Evolutionary conservation across 208 protist genomes (phyloP).

Genomic region (Leptomonas seymouri): DNA sequence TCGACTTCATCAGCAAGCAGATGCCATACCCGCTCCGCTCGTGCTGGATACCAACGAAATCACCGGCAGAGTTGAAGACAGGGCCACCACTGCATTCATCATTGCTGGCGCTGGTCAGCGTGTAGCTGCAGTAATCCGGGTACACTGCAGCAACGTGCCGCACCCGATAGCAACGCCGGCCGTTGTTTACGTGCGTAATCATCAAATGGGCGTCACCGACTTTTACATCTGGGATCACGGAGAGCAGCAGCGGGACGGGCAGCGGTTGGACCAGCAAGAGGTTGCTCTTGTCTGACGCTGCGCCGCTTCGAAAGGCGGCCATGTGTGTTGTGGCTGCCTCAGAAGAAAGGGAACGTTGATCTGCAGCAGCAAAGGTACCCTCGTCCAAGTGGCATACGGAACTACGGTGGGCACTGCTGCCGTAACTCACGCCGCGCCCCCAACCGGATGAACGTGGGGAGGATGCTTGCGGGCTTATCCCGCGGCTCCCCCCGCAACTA

Average conservation of each 20-base stretch:
- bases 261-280: constrained; percentile 69
- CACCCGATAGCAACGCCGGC: constrained; percentile 61
- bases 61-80: constrained; percentile 78
- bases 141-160: constrained; percentile 57
- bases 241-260: constrained; percentile 77
- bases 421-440: constrained; percentile 5
- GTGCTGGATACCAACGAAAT: constrained; percentile 89
- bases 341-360: neutral
- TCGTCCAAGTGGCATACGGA: too few relatives aligned
- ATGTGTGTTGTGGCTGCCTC: neutral
- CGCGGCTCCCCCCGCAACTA: neutral
- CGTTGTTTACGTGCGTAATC: constrained; percentile 67
- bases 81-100: constrained; percentile 77
- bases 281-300: neutral
- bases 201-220: constrained; percentile 81
- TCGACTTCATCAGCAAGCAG: constrained; percentile 63
- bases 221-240: constrained; percentile 45
- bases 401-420: too few relatives aligned
- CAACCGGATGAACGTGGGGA: neutral
- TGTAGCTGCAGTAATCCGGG: constrained; percentile 77
- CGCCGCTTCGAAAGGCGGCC: neutral
- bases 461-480: neutral
- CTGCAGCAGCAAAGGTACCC: neutral
- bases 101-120: constrained; percentile 30
- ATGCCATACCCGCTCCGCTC: constrained; percentile 54